Base-by-base conservation (phyloP, 495 filamentous ascomycete species). In the Neurospora pannonica region DNA sequence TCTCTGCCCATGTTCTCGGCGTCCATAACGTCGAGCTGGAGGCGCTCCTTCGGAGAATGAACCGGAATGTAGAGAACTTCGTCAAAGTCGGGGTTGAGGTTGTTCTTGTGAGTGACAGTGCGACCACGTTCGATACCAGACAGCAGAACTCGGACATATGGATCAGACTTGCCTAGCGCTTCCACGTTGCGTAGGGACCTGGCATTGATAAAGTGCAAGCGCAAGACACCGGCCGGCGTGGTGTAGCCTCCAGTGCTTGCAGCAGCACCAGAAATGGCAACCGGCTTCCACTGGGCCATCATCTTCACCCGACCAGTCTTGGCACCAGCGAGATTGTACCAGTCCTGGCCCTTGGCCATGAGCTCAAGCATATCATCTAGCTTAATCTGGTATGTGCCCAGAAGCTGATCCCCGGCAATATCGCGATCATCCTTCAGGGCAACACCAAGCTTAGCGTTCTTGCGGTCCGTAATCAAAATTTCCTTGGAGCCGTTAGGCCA, bases 371-470 rank as follows among this genome's bases (percentile, higher is more conserved):
- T 92, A 76, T 97, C 94, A 72, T 97, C 91, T 38, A 98, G 84
- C 84, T 93, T 95, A 81, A 99, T 96, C 78, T 97, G 94, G 80
- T 97, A 97, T 21, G 89, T 92, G 70, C 97, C 96, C 38, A 99
- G 79, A 40, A 95, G 87, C 39, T 93, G 94, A 79, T 99, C 94
- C n/a, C 90, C 84, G 31, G 88, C 83, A 71, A 98, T 80, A 71
- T 97, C 95, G 67, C 93, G 88, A 77, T 98, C 96, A 78, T 99
- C 96, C 83, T 97, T 99, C 85, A 99, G 91, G 21, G 93, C 91
- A 71, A 98, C 83, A 72, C 95, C 97, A 67, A 99, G 87, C 76
- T 92, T 94, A 62, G 95, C 94, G 77, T 85, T 89, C 86, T 95
- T 97, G 46, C 93, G 90, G 79, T 99, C 93, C 0, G 94, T 97